Evolutionary conservation across 1,284 basidiomycete species (phyloP).

Genomic region (Ustilago loliicola): DNA sequence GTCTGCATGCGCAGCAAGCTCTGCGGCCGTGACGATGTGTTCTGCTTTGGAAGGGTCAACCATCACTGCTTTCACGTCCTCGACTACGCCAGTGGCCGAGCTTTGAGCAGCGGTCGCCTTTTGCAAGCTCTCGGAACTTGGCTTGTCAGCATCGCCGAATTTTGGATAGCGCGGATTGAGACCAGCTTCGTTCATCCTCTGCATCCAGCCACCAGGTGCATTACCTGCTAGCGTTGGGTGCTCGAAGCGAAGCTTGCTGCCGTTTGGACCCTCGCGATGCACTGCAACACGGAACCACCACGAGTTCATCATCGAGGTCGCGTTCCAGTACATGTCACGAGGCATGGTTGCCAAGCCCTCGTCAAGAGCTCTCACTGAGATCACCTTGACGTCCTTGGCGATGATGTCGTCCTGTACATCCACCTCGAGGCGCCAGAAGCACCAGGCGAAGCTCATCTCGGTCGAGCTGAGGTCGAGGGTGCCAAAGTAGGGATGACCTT

Average conservation of each 20-base stretch:
- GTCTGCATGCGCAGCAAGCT: slow-evolving; percentile 73
- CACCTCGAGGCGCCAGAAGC: slow-evolving; percentile 76
- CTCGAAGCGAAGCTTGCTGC: slow-evolving; percentile 74
- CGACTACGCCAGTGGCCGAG: slow-evolving; percentile 2
- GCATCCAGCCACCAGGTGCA: slow-evolving; percentile 78
- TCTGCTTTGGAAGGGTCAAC: slow-evolving; percentile 55
- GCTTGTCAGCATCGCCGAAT: slow-evolving; percentile 32
- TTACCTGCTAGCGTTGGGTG: slow-evolving; percentile 77
- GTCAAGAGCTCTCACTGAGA: slow-evolving; percentile 77
- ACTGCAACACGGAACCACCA: slow-evolving; percentile 77
- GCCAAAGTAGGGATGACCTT: slow-evolving; percentile 69
- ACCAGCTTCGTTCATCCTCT: slow-evolving; percentile 75
- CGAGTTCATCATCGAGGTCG: slow-evolving; percentile 77
- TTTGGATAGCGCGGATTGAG: slow-evolving; percentile 73
- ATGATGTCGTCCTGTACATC: slow-evolving; percentile 70
- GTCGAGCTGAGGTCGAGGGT: slow-evolving; percentile 74
- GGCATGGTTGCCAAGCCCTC: slow-evolving; percentile 75
- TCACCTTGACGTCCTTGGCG: slow-evolving; percentile 72
- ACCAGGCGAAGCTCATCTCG: slow-evolving; percentile 78
- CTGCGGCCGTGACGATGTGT: slow-evolving; percentile 74
- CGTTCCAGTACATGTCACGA: slow-evolving; percentile 74
- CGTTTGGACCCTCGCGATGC: slow-evolving; percentile 66
- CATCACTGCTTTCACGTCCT: slow-evolving; percentile 61
- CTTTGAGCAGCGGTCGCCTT: neutral
- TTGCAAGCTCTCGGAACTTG: neutral